A percentile compares a stretch with the other conserved stretches of the same genome.
These are phyloP conservation scores for Protomyces arabidopsidicola DNA, from an alignment of 1,139 yeast species.

Conservation along the genomic window DNA sequence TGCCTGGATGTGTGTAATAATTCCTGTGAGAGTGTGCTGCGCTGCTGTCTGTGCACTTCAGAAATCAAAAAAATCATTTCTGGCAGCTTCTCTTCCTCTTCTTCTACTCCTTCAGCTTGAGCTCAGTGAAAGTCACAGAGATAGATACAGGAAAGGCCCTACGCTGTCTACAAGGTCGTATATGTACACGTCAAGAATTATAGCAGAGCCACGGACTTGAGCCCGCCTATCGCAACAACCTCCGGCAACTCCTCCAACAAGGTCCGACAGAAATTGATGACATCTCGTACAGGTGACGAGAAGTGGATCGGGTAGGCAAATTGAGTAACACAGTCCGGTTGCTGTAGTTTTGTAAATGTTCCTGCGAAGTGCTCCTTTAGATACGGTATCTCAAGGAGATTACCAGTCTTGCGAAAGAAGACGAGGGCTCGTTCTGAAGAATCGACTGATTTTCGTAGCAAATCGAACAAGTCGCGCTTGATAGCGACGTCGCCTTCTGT, in stretches of 20 bases:
- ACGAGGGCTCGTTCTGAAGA: not conserved
- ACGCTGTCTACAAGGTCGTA: no score
- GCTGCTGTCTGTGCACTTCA: no score
- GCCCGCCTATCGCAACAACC: not conserved
- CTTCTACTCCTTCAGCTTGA: no score
- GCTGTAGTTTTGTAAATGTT: not conserved
- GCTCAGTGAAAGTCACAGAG: no score
- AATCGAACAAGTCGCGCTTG: not conserved
- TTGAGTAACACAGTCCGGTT: not conserved
- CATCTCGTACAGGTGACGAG: not conserved
- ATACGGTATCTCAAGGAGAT: not conserved
- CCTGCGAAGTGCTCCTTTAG: not conserved
- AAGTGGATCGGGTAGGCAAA: not conserved
- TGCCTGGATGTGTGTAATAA: no score
- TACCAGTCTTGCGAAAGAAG: not conserved
- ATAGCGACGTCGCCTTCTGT: not conserved
- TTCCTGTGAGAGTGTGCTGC: no score
- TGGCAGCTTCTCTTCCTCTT: no score
- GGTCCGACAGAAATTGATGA: not conserved
- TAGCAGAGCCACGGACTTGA: not conserved
- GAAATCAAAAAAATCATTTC: no score
- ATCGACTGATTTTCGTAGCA: not conserved
- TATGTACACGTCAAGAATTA: no score
- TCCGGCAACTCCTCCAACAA: not conserved
- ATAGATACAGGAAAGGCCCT: no score